phyloP scores from a whole-genome alignment of 768 basidiomycete species.

The Rhizopogon vulgaris region DNA sequence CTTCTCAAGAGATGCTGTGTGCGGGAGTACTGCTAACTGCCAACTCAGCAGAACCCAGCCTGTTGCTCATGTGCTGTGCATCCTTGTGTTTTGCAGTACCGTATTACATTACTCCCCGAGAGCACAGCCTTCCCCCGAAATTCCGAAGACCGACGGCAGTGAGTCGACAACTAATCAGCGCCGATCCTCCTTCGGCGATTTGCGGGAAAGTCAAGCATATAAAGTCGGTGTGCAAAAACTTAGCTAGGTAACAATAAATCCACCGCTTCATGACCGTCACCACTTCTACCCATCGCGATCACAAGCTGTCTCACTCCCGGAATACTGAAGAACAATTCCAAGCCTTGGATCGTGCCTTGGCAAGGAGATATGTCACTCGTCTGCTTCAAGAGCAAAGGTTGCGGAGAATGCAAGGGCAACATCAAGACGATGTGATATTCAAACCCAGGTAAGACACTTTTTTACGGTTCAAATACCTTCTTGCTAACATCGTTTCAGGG shows the following conservation, averaged over 20 bases:
- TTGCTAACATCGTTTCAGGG: slow-evolving; percentile 20
- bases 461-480: not conserved
- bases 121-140: not conserved
- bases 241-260: not conserved
- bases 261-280: slow-evolving; percentile 17
- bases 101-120: too few relatives aligned
- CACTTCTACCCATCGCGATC: slow-evolving; percentile 9
- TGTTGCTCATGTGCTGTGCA: too few relatives aligned
- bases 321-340: slow-evolving; percentile 22
- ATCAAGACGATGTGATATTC: slow-evolving; percentile 24
- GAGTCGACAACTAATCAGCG: not conserved
- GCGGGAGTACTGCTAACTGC: too few relatives aligned
- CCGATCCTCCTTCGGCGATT: not conserved
- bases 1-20: too few relatives aligned
- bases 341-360: slow-evolving; percentile 25
- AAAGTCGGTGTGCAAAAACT: not conserved
- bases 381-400: slow-evolving; percentile 15
- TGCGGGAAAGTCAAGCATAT: not conserved
- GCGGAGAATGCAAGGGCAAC: slow-evolving; percentile 15
- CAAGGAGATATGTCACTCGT: slow-evolving; percentile 22
- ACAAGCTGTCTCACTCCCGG: slow-evolving; percentile 21
- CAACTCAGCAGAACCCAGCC: too few relatives aligned
- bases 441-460: slow-evolving; percentile 20
- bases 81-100: too few relatives aligned
- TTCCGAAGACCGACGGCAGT: not conserved